Conservation (phyloP, 768 basidiomycete species). For the Macrolepiota albuminosa region DNA sequence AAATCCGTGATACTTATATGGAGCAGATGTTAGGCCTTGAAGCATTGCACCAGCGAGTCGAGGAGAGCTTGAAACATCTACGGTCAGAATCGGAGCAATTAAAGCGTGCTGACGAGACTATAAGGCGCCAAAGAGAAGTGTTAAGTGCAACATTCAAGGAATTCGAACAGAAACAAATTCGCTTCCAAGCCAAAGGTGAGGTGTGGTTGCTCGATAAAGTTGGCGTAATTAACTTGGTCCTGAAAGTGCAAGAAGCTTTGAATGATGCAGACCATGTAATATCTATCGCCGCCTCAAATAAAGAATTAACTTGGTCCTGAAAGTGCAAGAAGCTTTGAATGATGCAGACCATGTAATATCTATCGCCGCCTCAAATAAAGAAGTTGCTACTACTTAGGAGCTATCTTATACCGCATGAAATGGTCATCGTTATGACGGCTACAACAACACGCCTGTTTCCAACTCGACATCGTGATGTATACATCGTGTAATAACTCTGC, state of each 20-base stretch:
- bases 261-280: constrained; percentile 35
- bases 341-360: constrained; percentile 35
- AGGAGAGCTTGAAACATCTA: constrained; percentile 36
- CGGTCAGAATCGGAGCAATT: constrained; percentile 41
- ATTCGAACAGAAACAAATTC: constrained; percentile 36
- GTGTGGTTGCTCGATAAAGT: not conserved
- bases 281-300: constrained; percentile 22
- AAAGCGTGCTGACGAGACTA: constrained; percentile 37
- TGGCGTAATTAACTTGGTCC: not conserved
- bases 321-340: constrained; percentile 40
- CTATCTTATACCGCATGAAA: not conserved
- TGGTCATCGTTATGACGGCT: not conserved
- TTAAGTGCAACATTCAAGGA: constrained; percentile 36
- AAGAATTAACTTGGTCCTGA: not conserved
- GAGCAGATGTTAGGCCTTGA: constrained; percentile 61
- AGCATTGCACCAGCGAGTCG: constrained; percentile 50
- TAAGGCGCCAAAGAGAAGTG: constrained; percentile 32
- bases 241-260: constrained; percentile 38
- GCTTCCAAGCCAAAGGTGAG: constrained; percentile 40
- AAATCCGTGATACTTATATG: constrained; percentile 50
- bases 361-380: constrained; percentile 21
- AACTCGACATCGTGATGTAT: not conserved
- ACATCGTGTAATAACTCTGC: not conserved
- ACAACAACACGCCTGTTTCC: not conserved
- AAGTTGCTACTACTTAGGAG: not conserved